Evolutionary conservation across 306 rosid species (phyloP).

Genomic region (Pterocarpus macrocarpus): DNA sequence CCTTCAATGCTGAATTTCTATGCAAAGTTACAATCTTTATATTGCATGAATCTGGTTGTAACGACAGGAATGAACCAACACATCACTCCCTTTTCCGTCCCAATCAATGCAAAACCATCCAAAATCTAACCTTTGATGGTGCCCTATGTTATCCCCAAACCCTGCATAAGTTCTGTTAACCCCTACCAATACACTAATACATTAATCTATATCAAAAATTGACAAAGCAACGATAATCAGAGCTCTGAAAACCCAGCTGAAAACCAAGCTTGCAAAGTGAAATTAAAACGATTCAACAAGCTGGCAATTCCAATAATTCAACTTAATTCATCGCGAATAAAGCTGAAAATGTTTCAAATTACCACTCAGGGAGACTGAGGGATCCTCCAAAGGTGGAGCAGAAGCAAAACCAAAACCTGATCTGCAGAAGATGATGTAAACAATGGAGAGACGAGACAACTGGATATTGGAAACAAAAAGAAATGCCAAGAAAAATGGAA

Average conservation of each 20-base stretch:
- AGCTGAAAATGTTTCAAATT: conserved; percentile 43
- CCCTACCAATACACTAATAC: conserved; percentile 7
- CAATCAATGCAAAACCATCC: conserved; percentile 40
- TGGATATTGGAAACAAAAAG: background rate
- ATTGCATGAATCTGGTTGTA: background rate
- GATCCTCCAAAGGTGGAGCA: conserved; percentile 45
- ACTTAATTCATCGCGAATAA: conserved; percentile 18
- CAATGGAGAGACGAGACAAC: conserved; percentile 31
- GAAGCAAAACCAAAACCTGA: conserved; percentile 55
- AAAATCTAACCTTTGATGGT: conserved; percentile 14
- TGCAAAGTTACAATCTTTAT: conserved; percentile 30
- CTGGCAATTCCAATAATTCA: conserved; percentile 32
- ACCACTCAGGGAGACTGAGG: conserved; percentile 41
- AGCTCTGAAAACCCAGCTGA: conserved; percentile 24
- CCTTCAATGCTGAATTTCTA: conserved; percentile 33
- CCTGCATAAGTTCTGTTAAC: conserved; percentile 30
- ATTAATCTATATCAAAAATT: conserved; percentile 29
- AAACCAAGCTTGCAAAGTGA: conserved; percentile 20
- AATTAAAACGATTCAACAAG: conserved; percentile 20
- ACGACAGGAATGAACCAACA: conserved; percentile 1
- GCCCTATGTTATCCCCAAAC: conserved; percentile 29
- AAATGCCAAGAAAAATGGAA: conserved; percentile 6
- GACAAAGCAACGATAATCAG: conserved; percentile 13
- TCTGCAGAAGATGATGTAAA: conserved; percentile 37
- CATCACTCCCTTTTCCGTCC: conserved; percentile 35